phyloP scores from a whole-genome alignment of 768 basidiomycete species.

The Neoboletus subvelutipes region DNA sequence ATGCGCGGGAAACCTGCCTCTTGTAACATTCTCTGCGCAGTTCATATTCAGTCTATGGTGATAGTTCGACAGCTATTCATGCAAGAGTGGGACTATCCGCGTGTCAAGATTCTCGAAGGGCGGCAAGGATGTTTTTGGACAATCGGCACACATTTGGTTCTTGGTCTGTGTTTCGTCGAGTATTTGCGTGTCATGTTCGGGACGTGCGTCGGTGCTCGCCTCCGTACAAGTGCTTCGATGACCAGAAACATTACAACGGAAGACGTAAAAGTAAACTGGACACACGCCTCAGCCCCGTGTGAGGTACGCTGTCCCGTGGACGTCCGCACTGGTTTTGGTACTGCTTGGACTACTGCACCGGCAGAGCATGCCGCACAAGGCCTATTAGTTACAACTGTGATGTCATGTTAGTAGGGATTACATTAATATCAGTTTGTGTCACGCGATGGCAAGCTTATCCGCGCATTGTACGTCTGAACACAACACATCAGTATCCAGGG shows the following conservation, averaged over 20 bases:
- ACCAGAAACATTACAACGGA: not conserved
- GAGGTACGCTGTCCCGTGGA: constrained; percentile 5
- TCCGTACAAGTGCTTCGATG: constrained; percentile 11
- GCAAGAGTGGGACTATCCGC: not conserved
- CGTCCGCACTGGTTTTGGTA: constrained; percentile 17
- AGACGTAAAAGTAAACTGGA: constrained; percentile 8
- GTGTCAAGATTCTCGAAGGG: constrained; percentile 3
- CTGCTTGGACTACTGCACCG: constrained; percentile 21
- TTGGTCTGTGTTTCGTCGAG: constrained; percentile 17
- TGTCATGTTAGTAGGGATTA: constrained; percentile 30
- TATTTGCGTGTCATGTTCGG: constrained; percentile 26
- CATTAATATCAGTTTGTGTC: constrained; percentile 26
- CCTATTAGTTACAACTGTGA: constrained; percentile 26
- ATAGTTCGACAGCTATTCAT: constrained; percentile 6
- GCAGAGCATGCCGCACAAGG: constrained; percentile 15
- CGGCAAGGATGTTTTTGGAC: constrained; percentile 7
- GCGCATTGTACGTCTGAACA: constrained; percentile 3
- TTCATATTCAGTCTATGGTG: constrained; percentile 24
- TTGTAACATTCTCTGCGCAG: constrained; percentile 22
- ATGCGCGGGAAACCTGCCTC: constrained; percentile 17
- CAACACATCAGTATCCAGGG: constrained; percentile 14
- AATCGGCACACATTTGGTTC: constrained; percentile 11
- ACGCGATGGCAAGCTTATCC: constrained; percentile 4
- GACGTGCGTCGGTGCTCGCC: constrained; percentile 6
- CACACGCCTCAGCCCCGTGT: constrained; percentile 9